A percentile compares a stretch with the other conserved stretches of the same genome.
Evolutionary conservation across 352 stramenopile genomes (phyloP).

Genomic region (Halophytophthora batemanensis): DNA sequence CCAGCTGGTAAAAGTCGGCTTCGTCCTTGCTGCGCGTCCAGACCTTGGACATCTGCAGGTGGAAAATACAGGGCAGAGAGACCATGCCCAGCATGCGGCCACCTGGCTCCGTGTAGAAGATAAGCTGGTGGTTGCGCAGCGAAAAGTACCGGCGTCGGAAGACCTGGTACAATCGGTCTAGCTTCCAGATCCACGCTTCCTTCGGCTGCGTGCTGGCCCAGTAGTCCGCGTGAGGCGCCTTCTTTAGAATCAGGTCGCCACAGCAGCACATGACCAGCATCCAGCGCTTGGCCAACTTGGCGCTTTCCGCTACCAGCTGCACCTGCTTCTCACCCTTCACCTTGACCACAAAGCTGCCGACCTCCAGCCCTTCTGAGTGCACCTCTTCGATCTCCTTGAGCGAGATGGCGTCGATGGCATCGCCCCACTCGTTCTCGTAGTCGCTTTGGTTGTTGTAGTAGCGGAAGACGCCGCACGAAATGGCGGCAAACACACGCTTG

Average conservation of each 20-base stretch:
- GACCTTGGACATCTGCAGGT: constrained; percentile 80
- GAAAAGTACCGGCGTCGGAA: constrained; percentile 83
- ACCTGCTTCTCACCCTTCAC: constrained; percentile 71
- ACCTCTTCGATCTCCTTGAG: constrained; percentile 77
- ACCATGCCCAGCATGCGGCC: constrained; percentile 74
- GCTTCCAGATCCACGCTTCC: constrained; percentile 86
- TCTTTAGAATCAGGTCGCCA: constrained; percentile 72
- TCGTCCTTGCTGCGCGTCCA: constrained; percentile 59
- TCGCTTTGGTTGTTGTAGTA: constrained; percentile 85
- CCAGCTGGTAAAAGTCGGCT: constrained; percentile 81
- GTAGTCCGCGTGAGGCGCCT: constrained; percentile 55
- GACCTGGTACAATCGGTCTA: constrained; percentile 83
- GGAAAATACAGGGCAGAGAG: constrained; percentile 76
- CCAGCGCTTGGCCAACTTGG: constrained; percentile 72
- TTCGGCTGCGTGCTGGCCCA: constrained; percentile 78
- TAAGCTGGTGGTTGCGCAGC: constrained; percentile 78
- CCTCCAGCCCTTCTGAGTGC: constrained; percentile 67
- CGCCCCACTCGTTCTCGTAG: constrained; percentile 80
- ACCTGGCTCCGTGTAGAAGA: constrained; percentile 71
- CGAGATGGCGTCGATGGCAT: constrained; percentile 79
- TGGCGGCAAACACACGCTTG: constrained; percentile 64
- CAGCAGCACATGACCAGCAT: constrained; percentile 90
- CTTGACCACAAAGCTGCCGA: constrained; percentile 75
- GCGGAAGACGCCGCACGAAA: constrained; percentile 81
- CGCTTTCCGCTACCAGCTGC: constrained; percentile 65